Evolutionary conservation across 805 yeast genomes (phyloP), one percentile per base, ranked within the genome.

Genomic region (Cyberlindnera galapagoensis): DNA sequence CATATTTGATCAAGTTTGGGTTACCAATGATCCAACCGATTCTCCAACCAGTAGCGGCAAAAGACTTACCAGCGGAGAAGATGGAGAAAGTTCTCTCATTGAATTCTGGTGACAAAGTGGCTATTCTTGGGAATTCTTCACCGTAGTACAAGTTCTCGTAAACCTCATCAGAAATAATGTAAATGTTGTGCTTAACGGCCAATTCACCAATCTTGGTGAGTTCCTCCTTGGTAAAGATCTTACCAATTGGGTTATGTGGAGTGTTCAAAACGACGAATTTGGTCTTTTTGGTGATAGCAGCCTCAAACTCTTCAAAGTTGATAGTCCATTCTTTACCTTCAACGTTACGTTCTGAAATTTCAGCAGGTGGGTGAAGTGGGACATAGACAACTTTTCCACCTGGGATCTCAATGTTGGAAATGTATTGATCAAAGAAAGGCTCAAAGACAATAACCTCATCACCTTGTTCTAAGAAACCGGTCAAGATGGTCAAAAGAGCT

Each of bases 11-110:
- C 43, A 88, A 65, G 19, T 81, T 83, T n/a, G 82, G 68, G 33
- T 83, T 80, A 6, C 96, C 97, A 40, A 88, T 78, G 23, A 90
- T 70, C 94, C 95, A 92, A 34, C 98, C 98, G 33, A 92, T 74
- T 66, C 98, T 79, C 97, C 97, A 92, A 33, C 98, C 98, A 9
- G 98, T 92, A 26, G 95, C 95, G n/a, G 96, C 95, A 63, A 92
- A 92, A 0, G 95, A 77, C 59, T 92, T 92, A 42, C 98, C 98
- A 6, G 97, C 98, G 18, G 96, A 85, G 1, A 97, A 97, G 15
- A 92, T 94, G 4, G 97, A 80, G 35, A 92, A 62, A 0, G 97
- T 85, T 50, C 87, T 65, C 36, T 74, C 74, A 18, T 73, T 79
- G 38, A 87, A 71, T 48, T 87, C 95, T 5, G 90, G 88, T 5